Evolutionary conservation across 2,329 filamentous ascomycete species (phyloP), one percentile per base, ranked within the genome.

Genomic region (Fusarium citri): DNA sequence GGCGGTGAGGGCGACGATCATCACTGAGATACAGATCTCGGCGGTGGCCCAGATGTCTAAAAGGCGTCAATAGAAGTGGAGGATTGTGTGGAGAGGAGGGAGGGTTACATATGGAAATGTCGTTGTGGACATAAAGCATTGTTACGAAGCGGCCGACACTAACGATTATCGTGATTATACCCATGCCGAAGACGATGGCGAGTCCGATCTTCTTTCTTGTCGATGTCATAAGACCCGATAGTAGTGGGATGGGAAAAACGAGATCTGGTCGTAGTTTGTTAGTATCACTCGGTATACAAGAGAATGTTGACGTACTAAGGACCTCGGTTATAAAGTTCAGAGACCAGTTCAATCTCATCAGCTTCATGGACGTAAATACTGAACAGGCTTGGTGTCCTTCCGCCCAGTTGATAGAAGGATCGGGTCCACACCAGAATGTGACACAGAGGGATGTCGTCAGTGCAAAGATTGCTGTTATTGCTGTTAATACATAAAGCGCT

Each of bases 31-130:
- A 2, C 59, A 62, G 2, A 62, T 62, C 22, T 62, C 57, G 4
- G 59, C 59, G 5, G 59, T 62, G 6, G 59, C 59, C 59, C 59
- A 62, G 1, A 62, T 55, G 15, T 62, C 59, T 62, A 12, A 2
- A 8, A 6, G 0, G 0, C 4, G 15, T 62, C 11, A 61, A 37
- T 42, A 0, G 4, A 9, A 5, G 0, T 8, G 1, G 0, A 0
- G 1, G 6, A 8, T 8, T 4, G 5, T 1, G 12, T 1, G 4
- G 2, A 2, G 4, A 12, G 4, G 8, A 7, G 4, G 8, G 4
- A 5, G 0, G 20, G 8, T 8, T 2, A 41, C 59, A 62, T 3
- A 62, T 62, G 1, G 59, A 62, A 3, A 61, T 62, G 15, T 59
- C 46, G 9, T 62, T 62, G 3, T 30, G 26, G 7, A 60, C 42